phyloP scores from a whole-genome alignment of 2,329 filamentous ascomycete species.

The Trichoderma hamatum region DNA sequence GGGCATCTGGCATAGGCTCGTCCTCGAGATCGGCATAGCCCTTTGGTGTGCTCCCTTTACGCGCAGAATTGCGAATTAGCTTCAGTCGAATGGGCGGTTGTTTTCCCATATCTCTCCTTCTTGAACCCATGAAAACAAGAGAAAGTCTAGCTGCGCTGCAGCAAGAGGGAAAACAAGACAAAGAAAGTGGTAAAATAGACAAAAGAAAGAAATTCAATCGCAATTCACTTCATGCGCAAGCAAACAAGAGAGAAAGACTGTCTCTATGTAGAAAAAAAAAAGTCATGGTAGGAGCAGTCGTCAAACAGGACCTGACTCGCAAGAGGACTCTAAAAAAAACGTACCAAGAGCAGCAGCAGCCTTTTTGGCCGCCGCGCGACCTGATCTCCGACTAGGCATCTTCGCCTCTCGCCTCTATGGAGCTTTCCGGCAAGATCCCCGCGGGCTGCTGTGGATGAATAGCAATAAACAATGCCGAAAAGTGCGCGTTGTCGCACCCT shows the following conservation, averaged over 20 bases:
- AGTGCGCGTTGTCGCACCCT: not conserved
- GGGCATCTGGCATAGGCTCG: slow-evolving; percentile 43
- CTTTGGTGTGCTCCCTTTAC: slow-evolving; percentile 48
- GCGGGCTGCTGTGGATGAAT: not conserved
- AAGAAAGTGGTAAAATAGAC: not conserved
- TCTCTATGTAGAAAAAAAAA: not conserved
- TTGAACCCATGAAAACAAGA: not conserved
- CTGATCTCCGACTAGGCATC: slow-evolving; percentile 52
- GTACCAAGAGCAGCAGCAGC: slow-evolving; percentile 57
- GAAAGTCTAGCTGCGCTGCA: not conserved
- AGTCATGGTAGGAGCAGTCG: not conserved
- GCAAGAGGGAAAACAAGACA: not conserved
- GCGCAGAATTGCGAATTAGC: slow-evolving; percentile 39
- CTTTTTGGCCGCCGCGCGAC: slow-evolving; percentile 57
- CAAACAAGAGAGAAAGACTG: not conserved
- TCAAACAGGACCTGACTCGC: slow-evolving; percentile 8
- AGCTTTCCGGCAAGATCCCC: not conserved
- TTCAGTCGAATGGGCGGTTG: slow-evolving; percentile 39
- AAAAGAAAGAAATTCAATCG: not conserved
- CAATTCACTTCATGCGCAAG: not conserved
- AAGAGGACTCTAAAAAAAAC: slow-evolving; percentile 32
- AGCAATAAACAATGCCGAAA: not conserved
- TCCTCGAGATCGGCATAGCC: slow-evolving; percentile 48
- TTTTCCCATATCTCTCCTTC: slow-evolving; percentile 33
- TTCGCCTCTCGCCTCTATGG: not conserved